A percentile compares a stretch with the other conserved stretches of the same genome.
Conservation (phyloP, 768 basidiomycete species). For the Fomitopsis serialis region DNA sequence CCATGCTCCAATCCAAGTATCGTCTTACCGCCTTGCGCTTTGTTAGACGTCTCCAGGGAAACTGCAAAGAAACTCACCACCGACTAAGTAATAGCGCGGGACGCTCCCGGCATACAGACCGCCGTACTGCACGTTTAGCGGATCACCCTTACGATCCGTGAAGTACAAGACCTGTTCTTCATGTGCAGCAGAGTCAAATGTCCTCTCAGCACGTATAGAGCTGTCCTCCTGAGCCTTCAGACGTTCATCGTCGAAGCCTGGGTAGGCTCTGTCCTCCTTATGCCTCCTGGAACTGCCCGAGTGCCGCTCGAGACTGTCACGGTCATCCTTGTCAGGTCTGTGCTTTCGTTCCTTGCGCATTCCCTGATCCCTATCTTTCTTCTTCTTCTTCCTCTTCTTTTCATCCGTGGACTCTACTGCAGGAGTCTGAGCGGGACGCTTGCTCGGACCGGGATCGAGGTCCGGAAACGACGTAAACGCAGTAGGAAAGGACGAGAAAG, state of each 20-base stretch:
- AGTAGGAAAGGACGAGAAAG: constrained; percentile 58
- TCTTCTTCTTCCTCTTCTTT: constrained; percentile 7
- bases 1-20: constrained; percentile 56
- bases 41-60: constrained; percentile 41
- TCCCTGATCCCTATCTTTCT: not conserved
- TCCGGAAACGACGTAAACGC: constrained; percentile 71
- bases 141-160: constrained; percentile 64
- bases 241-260: constrained; percentile 25
- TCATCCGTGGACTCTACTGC: constrained; percentile 12
- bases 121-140: constrained; percentile 64
- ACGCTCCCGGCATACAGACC: constrained; percentile 54
- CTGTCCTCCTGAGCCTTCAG: constrained; percentile 31
- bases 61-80: constrained; percentile 37
- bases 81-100: constrained; percentile 58
- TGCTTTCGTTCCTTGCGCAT: constrained; percentile 15
- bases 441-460: constrained; percentile 39
- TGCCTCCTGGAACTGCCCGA: constrained; percentile 10
- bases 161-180: constrained; percentile 38
- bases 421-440: constrained; percentile 17
- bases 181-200: constrained; percentile 17
- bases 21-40: constrained; percentile 47
- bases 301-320: constrained; percentile 17
- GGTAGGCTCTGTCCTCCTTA: constrained; percentile 1
- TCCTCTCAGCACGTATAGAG: constrained; percentile 15
- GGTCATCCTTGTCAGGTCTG: constrained; percentile 24